phyloP scores from a whole-genome alignment of 2,329 filamentous ascomycete genomes.

The Teratosphaeria viscida region DNA sequence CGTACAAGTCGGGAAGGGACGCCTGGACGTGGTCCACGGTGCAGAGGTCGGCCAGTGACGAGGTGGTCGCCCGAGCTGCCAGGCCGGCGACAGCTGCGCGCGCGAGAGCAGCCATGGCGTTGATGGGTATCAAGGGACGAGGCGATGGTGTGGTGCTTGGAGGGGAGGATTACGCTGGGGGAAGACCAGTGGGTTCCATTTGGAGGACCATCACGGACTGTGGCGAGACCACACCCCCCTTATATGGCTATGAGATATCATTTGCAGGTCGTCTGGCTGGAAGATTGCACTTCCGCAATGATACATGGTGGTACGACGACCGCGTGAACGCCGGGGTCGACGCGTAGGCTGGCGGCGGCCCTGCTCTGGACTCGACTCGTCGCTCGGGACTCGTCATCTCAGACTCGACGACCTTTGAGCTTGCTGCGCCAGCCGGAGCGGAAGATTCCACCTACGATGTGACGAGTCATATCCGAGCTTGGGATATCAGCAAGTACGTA shows the following conservation, averaged over 20 bases:
- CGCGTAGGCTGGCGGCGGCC: background rate
- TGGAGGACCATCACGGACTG: background rate
- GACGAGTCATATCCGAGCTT: background rate
- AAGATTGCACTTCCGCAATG: background rate
- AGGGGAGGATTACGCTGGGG: background rate
- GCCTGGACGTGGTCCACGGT: background rate
- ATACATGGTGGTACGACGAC: background rate
- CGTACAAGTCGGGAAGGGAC: background rate
- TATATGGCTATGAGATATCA: background rate
- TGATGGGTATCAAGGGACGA: background rate
- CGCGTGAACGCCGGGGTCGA: background rate
- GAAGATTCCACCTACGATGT: background rate
- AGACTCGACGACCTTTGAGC: background rate
- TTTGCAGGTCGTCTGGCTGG: background rate
- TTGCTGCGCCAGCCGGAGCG: background rate
- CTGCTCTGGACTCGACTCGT: background rate
- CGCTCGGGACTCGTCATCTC: background rate
- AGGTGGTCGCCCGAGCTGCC: background rate
- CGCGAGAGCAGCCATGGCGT: background rate
- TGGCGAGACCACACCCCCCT: background rate
- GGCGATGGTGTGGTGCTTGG: background rate
- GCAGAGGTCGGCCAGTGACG: background rate
- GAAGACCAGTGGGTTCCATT: background rate
- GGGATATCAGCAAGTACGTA: background rate
- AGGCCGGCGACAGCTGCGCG: background rate